Base-by-base conservation (phyloP, 2,329 filamentous ascomycete species). In the Fusarium sp. region DNA sequence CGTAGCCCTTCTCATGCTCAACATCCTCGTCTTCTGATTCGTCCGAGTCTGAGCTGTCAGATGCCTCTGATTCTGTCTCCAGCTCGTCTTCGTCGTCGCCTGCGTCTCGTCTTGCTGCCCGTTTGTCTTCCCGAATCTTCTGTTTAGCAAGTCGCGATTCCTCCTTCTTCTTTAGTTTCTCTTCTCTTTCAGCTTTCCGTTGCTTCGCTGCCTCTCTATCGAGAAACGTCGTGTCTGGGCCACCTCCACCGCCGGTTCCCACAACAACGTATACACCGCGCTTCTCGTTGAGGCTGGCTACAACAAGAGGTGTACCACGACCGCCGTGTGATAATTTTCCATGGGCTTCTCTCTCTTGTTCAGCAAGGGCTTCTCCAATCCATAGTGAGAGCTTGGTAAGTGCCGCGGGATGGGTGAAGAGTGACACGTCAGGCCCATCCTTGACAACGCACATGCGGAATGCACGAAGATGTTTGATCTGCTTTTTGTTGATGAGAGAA, bases 371-470 rank as follows among this genome's bases (percentile, higher is more conserved):
- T 83, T 98, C 96, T 54, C 93, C 94, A 47, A 99, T 90, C 97
- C 97, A 99, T 4, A 98, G 87, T 0, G 96, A 95, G 15, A 99
- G 89, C 82, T 98, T 98, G 3, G 95, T 97, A 27, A 99, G 86
- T 2, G 97, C 97, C 7, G 95, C 94, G 0, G 97, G 95, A 79
- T 98, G 96, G 1, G 93, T 95, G 84, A 99, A 99, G 12, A 98
- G 88, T n/a, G 90, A 85, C 0, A 97, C 93, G 77, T 98, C 97
- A 1, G 95, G 95, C 0, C 96, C 95, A 79, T 98, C 97, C 81
- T 97, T 98, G 77, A 99, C 95, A 5, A 98, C 93, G 37, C 94
- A 97, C 88, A 99, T 95, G 59, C 97, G 94, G 82, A 98, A 99
- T 1, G 96, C 94, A 57, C 95, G 91, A 17, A 99, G 87, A 81